Percentiles rank a stretch among this genome's conserved stretches.
These are phyloP conservation scores for Penicillium desertorum DNA, from an alignment of 495 filamentous ascomycete species.

Conservation along the genomic window DNA sequence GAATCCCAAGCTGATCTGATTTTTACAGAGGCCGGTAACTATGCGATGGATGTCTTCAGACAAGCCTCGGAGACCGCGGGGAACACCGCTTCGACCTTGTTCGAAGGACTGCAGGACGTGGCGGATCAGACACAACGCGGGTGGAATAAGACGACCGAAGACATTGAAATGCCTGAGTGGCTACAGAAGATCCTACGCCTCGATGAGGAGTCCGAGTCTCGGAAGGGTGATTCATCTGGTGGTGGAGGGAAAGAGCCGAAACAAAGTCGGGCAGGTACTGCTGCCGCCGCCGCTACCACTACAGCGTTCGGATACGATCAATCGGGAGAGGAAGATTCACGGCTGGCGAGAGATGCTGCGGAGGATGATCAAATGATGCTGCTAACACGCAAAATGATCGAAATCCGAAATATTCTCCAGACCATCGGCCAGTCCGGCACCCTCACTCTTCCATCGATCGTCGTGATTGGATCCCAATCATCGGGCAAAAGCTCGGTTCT, in stretches of 20 bases:
- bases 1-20: slow-evolving; percentile 26
- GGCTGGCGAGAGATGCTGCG: slow-evolving; percentile 62
- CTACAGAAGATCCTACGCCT: slow-evolving; percentile 68
- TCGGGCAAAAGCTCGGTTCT: slow-evolving; percentile 98
- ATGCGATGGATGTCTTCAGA: slow-evolving; percentile 76
- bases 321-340: slow-evolving; percentile 66
- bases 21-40: slow-evolving; percentile 77
- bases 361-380: slow-evolving; percentile 99
- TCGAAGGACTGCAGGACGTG: slow-evolving; percentile 67
- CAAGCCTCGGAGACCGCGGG: slow-evolving; percentile 67
- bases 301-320: slow-evolving; percentile 77
- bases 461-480: slow-evolving; percentile 97
- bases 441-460: slow-evolving; percentile 88
- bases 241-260: slow-evolving; percentile 58
- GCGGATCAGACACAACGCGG: slow-evolving; percentile 75
- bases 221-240: slow-evolving; percentile 37
- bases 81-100: slow-evolving; percentile 61
- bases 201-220: slow-evolving; percentile 49
- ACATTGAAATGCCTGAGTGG: slow-evolving; percentile 81
- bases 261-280: slow-evolving; percentile 58
- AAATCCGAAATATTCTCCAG: slow-evolving; percentile 89
- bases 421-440: slow-evolving; percentile 86
- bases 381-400: slow-evolving; percentile 98
- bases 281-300: slow-evolving; percentile 58
- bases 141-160: slow-evolving; percentile 80